These are phyloP conservation scores for Phytopythium mirpurense DNA, from an alignment of 352 stramenopile species.

Conservation along the genomic window DNA sequence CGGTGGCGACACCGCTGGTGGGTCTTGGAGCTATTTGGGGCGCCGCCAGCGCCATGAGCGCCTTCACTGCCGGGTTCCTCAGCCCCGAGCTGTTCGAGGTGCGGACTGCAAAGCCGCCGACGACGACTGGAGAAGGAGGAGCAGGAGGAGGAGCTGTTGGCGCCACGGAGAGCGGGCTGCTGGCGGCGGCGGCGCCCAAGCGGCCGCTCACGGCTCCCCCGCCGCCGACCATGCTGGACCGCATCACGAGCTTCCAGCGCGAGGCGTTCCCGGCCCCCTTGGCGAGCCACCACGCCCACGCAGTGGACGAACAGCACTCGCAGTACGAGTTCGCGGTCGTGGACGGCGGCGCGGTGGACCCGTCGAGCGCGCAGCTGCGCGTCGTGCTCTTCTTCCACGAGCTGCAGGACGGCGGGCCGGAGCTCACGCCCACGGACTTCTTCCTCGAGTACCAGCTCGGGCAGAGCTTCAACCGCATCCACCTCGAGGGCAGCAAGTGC, in stretches of 20 bases:
- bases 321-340: constrained; percentile 13
- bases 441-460: constrained; percentile 78
- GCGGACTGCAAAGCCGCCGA: neutral
- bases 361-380: constrained; percentile 58
- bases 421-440: constrained; percentile 55
- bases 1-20: neutral
- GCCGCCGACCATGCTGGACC: neutral
- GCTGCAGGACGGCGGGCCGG: constrained; percentile 58
- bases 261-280: constrained; percentile 18
- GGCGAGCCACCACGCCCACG: constrained; percentile 6
- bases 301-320: constrained; percentile 8
- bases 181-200: neutral
- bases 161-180: neutral
- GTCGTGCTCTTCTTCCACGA: constrained; percentile 84
- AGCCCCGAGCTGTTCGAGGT: constrained; percentile 15
- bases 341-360: constrained; percentile 53
- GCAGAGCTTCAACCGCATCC: constrained; percentile 43
- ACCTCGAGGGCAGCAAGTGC: constrained; percentile 74
- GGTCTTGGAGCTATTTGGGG: neutral
- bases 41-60: neutral
- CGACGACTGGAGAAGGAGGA: no score
- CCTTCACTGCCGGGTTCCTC: neutral
- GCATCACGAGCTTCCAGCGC: constrained; percentile 12
- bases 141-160: neutral
- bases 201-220: neutral